Evolutionary conservation across 1,139 yeast genomes (phyloP).

Genomic region (Yamadazyma jaroonii): DNA sequence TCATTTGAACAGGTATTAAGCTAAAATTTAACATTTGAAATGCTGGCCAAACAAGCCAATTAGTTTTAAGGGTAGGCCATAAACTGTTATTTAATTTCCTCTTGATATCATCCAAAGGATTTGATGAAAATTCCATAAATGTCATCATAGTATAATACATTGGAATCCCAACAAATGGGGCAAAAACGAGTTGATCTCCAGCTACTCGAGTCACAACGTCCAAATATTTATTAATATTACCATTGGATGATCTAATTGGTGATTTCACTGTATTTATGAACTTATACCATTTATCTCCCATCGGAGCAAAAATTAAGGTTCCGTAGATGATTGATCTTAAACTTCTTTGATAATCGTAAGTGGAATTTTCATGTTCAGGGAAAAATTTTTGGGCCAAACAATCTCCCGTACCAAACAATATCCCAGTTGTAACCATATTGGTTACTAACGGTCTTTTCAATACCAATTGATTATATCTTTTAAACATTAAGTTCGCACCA

Average conservation of each 20-base stretch:
- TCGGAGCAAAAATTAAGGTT: constrained; percentile 38
- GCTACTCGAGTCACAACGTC: constrained; percentile 51
- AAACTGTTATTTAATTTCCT: constrained; percentile 47
- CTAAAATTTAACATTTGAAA: constrained; percentile 74
- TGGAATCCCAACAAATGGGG: constrained; percentile 70
- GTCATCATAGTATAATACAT: constrained; percentile 69
- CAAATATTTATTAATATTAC: constrained; percentile 6
- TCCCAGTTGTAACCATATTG: constrained; percentile 38
- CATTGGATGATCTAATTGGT: constrained; percentile 2
- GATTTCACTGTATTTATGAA: constrained; percentile 21
- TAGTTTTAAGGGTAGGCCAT: constrained; percentile 60
- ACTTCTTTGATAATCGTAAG: constrained; percentile 31
- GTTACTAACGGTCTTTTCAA: constrained; percentile 31
- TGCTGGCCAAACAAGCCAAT: constrained; percentile 88
- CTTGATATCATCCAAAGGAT: constrained; percentile 27
- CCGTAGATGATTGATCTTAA: constrained; percentile 37
- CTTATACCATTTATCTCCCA: constrained; percentile 43
- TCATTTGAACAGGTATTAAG: constrained; percentile 64
- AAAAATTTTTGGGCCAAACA: constrained; percentile 34
- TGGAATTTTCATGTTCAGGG: constrained; percentile 14
- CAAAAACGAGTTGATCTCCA: constrained; percentile 72
- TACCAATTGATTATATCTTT: constrained; percentile 28
- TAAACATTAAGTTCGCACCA: too few species aligned
- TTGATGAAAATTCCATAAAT: constrained; percentile 45
- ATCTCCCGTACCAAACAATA: constrained; percentile 44